Evolutionary conservation across 371 early-diverging fungal genomes (phyloP), one percentile per base, ranked within the genome.

Genomic region (Phascolomyces articulosus): DNA sequence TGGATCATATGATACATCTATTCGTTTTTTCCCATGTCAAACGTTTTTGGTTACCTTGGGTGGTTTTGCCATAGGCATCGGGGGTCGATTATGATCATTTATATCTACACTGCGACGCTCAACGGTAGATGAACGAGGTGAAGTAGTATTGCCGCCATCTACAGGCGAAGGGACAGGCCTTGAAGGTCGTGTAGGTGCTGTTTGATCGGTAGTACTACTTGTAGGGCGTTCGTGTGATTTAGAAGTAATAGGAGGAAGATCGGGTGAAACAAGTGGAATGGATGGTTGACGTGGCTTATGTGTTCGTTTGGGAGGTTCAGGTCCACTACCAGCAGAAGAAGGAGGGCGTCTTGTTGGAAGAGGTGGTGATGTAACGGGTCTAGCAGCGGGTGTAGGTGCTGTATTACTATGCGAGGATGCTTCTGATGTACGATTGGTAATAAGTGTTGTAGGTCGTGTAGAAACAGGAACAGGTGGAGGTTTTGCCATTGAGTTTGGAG

Each of bases 381-480:
- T 70, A 20, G 74, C 75, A 10, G 78, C 75, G 2, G 69, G 62
- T 34, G 34, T 11, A 20, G 75, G 49, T 40, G 69, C 62, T 16
- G 67, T 34, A 4, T 31, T 41, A 23, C 60, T 28, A 4, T 28
- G 55, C 9, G 54, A 53, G 38, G 57, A 41, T 13, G 44, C 55
- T 47, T 55, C 60, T 18, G 48, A 20, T 38, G 60, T 53, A 0
- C 72, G 75, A 18, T 67, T 67, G 1, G 71, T 64, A 13, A 79
- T 55, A 26, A 82, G 57, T 2, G 82, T 77, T 16, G 70, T 64
- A 15, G 82, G 82, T 18, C 82, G 75, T 0, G 82, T 79, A n/a
- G 70, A 48, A 9, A 73, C 73, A n/a, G 82, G 82, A 7, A 82
- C 78, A 4, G 82, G 79, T 26, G 82, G 82, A n/a, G 82, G 79